Base-by-base conservation (phyloP, 2,329 filamentous ascomycete genomes). In the Botrytis pseudocinerea region DNA sequence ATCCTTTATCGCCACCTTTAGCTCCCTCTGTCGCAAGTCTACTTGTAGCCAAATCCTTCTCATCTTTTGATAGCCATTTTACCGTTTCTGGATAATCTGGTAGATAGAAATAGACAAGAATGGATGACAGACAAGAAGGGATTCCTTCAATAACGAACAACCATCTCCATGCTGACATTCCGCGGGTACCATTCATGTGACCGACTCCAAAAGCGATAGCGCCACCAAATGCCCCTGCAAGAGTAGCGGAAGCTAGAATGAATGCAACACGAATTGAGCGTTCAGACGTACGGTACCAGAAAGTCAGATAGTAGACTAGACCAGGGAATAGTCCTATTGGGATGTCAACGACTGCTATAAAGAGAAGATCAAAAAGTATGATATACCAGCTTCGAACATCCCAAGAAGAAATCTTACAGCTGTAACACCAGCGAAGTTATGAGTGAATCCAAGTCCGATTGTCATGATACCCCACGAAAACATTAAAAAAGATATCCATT, bases 401-500 rank as follows among this genome's bases (percentile, higher is more conserved):
- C 85, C 86, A 0, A 87, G 80, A 16, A 87, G 75, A 66, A 86
- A 86, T 1, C 85, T 83, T 8, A 85, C 80, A 2, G 82, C 85
- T 4, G 83, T 82, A 0, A 87, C 82, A 51, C 82, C 81, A 14
- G 82, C 82, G 69, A 82, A 85, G 73, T 81, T 85, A 6, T 76
- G 76, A 10, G 81, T 79, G 14, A 84, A 85, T 0, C 84, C 85
- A 2, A 85, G 80, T 4, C 85, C 85, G 73, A 87, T 84, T 1
- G 85, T 86, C 18, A 83, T 79, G 8, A 82, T 82, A 8, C 84
- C 84, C 85, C 85, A 87, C 18, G 82, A 82, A 46, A 87, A 78
- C 82, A 87, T 86, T 16, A 87, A 80, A 71, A 86, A 84, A 0
- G 84, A 83, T 69, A 87, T 83, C 83, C 85, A 86, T 77, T 83